Evolutionary conservation across 495 filamentous ascomycete genomes (phyloP), one percentile per base, ranked within the genome.

Genomic region (Amniculicola lignicola): DNA sequence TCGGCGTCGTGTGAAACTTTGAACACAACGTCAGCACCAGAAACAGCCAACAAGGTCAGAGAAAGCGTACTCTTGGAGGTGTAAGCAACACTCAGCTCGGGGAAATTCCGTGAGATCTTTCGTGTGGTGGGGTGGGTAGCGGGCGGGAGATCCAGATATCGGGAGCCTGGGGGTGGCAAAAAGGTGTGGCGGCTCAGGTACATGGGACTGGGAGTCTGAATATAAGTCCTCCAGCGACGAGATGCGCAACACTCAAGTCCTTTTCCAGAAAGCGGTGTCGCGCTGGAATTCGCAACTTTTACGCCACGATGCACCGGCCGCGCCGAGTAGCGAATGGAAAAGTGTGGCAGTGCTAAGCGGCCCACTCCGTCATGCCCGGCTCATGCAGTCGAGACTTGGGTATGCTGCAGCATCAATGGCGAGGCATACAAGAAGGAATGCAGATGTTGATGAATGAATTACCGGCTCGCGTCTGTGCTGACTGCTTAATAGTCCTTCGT

Each of bases 61-160:
- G 31, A 23, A 29, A 45, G 21, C 42, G 61, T 59, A 56, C 45
- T 31, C 28, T 49, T 24, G 38, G 31, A 48, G 51, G 38, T 16
- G 56, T 59, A 51, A 64, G 61, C 61, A 60, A 55, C 6, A 27
- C 18, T 59, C 56, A 65, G 52, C 57, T 57, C 42, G 47, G 57
- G 57, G 23, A 9, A 45, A 47, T 29, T 57, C 15, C 27, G 40
- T 43, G 19, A 37, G 50, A 43, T 44, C 19, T 28, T 21, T 43
- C 11, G 7, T 33, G 29, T 37, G 47, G 28, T 9, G 37, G 15
- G 27, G 33, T 40, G 52, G 4, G 50, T 55, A 35, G 48, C 18
- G 44, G 19, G 48, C n/a, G 43, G 44, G 28, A 22, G 40, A 46
- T 19, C 55, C n/a, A 51, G 46, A 57, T 48, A 57, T 52, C 15